Evolutionary conservation across 495 filamentous ascomycete species (phyloP).

Genomic region (Penicillium maclennaniae): DNA sequence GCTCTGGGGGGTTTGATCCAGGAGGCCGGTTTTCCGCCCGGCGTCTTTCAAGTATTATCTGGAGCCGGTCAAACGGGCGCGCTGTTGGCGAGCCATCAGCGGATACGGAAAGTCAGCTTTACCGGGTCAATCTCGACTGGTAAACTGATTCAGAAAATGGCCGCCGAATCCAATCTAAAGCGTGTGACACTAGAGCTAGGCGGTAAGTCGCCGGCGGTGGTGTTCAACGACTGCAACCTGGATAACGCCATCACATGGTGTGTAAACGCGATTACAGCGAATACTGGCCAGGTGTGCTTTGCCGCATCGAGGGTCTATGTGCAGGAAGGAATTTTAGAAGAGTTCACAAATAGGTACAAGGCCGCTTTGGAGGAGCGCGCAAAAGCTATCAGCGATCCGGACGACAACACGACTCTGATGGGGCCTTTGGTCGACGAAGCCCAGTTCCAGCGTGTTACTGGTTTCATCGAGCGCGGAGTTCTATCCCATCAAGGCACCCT

Average conservation of each 20-base stretch:
- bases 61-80: too few species aligned
- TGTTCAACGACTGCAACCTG: constrained; percentile 44
- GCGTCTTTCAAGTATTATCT: too few species aligned
- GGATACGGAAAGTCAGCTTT: too few species aligned
- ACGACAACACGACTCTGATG: constrained; percentile 67
- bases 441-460: constrained; percentile 80
- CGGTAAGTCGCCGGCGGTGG: constrained; percentile 28
- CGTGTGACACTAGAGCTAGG: too few species aligned
- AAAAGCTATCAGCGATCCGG: constrained; percentile 68
- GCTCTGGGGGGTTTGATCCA: too few species aligned
- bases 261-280: constrained; percentile 41
- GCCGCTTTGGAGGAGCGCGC: constrained; percentile 5
- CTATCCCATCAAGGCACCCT: constrained; percentile 76
- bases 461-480: constrained; percentile 71
- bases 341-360: constrained; percentile 38
- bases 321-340: constrained; percentile 52
- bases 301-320: constrained; percentile 51
- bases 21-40: too few species aligned
- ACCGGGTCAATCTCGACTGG: too few species aligned
- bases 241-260: constrained; percentile 39
- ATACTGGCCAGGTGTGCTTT: constrained; percentile 54
- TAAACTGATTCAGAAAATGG: too few species aligned
- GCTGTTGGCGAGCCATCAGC: too few species aligned
- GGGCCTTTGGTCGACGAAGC: constrained; percentile 78
- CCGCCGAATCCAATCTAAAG: too few species aligned